Conservation (phyloP, 2,329 filamentous ascomycete genomes). For the Graphiopsis chlorocephala region DNA sequence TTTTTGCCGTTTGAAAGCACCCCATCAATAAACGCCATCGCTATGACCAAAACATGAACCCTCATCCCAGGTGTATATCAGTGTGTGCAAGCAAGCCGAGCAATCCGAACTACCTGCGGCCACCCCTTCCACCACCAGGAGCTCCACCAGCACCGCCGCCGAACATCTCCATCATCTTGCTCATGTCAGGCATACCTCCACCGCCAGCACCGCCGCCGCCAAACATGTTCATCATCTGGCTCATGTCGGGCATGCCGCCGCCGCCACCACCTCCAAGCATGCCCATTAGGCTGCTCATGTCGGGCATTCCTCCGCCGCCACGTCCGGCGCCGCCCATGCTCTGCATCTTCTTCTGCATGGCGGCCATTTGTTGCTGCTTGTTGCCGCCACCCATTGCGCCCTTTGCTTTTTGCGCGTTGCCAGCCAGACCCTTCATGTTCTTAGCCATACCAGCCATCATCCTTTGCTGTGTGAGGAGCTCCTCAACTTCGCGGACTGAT, state of each 20-base stretch:
- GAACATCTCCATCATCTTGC: conserved; percentile 88
- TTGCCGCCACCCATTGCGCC: conserved; percentile 87
- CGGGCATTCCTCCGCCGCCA: conserved; percentile 63
- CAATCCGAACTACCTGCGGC: background rate
- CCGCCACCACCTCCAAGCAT: conserved; percentile 69
- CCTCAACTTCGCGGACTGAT: conserved; percentile 87
- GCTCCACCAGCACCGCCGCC: conserved; percentile 56
- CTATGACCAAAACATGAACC: conserved; percentile 9
- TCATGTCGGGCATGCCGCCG: conserved; percentile 68
- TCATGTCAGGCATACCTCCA: conserved; percentile 76
- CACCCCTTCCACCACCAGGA: conserved; percentile 48
- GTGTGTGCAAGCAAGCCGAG: background rate
- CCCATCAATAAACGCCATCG: conserved; percentile 9
- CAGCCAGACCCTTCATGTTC: conserved; percentile 97
- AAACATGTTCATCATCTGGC: conserved; percentile 76
- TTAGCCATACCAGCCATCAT: conserved; percentile 99
- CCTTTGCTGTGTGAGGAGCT: conserved; percentile 92
- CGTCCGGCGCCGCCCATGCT: conserved; percentile 75
- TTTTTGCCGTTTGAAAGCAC: background rate
- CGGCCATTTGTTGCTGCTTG: conserved; percentile 88
- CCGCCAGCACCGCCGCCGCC: conserved; percentile 60
- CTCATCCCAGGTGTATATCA: background rate
- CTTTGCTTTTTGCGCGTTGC: conserved; percentile 93
- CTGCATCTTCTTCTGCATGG: conserved; percentile 93
- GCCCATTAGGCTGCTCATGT: conserved; percentile 85